Percentiles rank a stretch among this genome's conserved stretches.
Conservation (phyloP, 495 filamentous ascomycete species). For the Ascobolus immersus region DNA sequence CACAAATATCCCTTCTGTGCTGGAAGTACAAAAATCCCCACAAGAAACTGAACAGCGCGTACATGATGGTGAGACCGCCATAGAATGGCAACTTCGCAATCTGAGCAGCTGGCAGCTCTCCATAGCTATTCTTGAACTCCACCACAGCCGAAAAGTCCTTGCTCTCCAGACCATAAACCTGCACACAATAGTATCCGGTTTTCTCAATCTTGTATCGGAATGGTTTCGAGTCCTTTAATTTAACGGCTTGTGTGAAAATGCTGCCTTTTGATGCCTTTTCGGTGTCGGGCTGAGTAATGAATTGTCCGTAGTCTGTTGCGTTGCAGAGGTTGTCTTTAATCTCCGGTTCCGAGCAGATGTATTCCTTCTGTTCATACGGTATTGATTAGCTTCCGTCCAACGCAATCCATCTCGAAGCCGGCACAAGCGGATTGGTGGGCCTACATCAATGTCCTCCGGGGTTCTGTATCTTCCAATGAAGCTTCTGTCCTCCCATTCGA, state of each 20-base stretch:
- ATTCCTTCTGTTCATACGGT: slow-evolving; percentile 33
- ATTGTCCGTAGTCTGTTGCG: slow-evolving; percentile 50
- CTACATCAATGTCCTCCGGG: slow-evolving; percentile 16
- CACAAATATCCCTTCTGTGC: slow-evolving; percentile 73
- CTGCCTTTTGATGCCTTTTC: slow-evolving; percentile 36
- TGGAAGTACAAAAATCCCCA: slow-evolving; percentile 95
- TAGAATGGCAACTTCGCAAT: slow-evolving; percentile 97
- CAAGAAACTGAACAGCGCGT: slow-evolving; percentile 50
- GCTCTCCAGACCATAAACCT: slow-evolving; percentile 37
- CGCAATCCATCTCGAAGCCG: slow-evolving; percentile 4
- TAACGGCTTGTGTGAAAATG: slow-evolving; percentile 54
- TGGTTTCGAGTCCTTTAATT: slow-evolving; percentile 47
- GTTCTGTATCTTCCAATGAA: slow-evolving; percentile 36
- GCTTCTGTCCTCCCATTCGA: slow-evolving; percentile 71
- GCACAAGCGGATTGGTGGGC: not conserved
- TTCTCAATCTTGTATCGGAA: slow-evolving; percentile 60
- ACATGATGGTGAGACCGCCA: slow-evolving; percentile 77
- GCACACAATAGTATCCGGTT: slow-evolving; percentile 92
- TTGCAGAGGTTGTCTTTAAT: slow-evolving; percentile 47
- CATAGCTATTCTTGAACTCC: slow-evolving; percentile 85
- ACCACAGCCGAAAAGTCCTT: slow-evolving; percentile 50
- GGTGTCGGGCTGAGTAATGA: slow-evolving; percentile 52
- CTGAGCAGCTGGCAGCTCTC: slow-evolving; percentile 80
- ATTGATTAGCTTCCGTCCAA: not conserved
- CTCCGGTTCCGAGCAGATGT: slow-evolving; percentile 46